These are phyloP conservation scores for Erysiphe neolycopersici DNA, from an alignment of 2,329 filamentous ascomycete species.

Conservation along the genomic window DNA sequence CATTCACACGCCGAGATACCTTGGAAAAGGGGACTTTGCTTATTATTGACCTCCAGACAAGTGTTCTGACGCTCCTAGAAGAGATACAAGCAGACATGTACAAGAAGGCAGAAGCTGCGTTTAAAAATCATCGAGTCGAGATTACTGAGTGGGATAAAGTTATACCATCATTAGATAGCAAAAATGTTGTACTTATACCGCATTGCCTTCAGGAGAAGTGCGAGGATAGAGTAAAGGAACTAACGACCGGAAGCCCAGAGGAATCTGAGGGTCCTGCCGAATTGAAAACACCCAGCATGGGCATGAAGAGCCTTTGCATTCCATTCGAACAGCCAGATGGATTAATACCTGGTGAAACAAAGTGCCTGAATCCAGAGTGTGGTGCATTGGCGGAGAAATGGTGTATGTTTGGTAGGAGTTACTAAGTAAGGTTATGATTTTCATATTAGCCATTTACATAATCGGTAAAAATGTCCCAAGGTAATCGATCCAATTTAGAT, in stretches of 20 bases:
- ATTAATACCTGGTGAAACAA: constrained; percentile 53
- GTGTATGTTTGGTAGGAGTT: constrained; percentile 68
- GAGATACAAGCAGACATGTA: constrained; percentile 71
- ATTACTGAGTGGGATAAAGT: constrained; percentile 81
- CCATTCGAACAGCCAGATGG: constrained; percentile 69
- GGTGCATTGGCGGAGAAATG: constrained; percentile 49
- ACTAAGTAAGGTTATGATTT: constrained; percentile 7
- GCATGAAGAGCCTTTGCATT: constrained; percentile 51
- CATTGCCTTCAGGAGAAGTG: constrained; percentile 62
- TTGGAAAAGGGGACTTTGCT: constrained; percentile 59
- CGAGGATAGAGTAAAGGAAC: constrained; percentile 84
- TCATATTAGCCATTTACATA: too few species aligned
- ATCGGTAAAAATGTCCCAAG: too few species aligned
- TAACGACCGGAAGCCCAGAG: constrained; percentile 51
- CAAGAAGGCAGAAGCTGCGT: constrained; percentile 44
- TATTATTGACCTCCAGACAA: constrained; percentile 43
- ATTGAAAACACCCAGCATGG: constrained; percentile 41
- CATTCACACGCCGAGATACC: constrained; percentile 66
- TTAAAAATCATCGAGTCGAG: constrained; percentile 52
- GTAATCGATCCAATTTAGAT: too few species aligned
- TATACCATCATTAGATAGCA: constrained; percentile 63
- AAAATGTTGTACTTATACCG: constrained; percentile 81
- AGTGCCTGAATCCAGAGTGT: constrained; percentile 82
- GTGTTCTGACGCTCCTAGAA: constrained; percentile 59
- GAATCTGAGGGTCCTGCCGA: constrained; percentile 17